Conservation (phyloP, 2,329 filamentous ascomycete genomes). For the Colletotrichum simmondsii region DNA sequence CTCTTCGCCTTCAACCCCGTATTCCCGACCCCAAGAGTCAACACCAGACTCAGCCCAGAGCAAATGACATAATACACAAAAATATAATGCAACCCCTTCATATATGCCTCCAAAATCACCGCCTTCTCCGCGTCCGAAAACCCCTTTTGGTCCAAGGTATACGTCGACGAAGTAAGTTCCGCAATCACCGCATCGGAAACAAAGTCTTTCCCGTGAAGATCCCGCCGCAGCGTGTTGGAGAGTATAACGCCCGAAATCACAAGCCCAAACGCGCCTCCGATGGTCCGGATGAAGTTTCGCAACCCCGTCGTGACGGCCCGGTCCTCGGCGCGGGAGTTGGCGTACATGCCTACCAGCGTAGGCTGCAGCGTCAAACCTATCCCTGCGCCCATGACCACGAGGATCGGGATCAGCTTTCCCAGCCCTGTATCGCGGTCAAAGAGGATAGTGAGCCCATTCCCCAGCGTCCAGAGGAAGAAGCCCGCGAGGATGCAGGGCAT, state of each 20-base stretch:
- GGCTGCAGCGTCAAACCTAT: conserved; percentile 50
- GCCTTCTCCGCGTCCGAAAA: conserved; percentile 34
- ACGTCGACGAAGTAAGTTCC: conserved; percentile 40
- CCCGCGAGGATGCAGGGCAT: conserved; percentile 44
- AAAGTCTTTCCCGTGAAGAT: conserved; percentile 31
- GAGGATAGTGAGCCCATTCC: conserved; percentile 44
- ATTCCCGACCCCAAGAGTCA: conserved; percentile 38
- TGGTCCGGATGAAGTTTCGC: conserved; percentile 50
- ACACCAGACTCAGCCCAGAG: conserved; percentile 30
- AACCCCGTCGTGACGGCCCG: conserved; percentile 50
- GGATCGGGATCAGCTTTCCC: conserved; percentile 42
- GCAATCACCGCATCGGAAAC: conserved; percentile 34
- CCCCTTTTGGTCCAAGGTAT: conserved; percentile 36
- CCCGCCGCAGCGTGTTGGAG: conserved; percentile 39
- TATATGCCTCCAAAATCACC: conserved; percentile 41
- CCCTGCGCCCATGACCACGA: conserved; percentile 47
- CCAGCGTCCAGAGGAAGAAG: conserved; percentile 48
- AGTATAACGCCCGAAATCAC: conserved; percentile 44
- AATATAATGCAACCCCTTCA: conserved; percentile 42
- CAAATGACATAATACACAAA: conserved; percentile 39
- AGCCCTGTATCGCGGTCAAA: conserved; percentile 40
- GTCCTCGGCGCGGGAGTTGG: conserved; percentile 47
- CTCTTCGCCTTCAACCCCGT: conserved; percentile 37
- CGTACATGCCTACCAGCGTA: conserved; percentile 49
- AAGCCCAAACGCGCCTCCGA: conserved; percentile 49